Base-by-base conservation (phyloP, 768 basidiomycete species). In the Lentinula detonsa region DNA sequence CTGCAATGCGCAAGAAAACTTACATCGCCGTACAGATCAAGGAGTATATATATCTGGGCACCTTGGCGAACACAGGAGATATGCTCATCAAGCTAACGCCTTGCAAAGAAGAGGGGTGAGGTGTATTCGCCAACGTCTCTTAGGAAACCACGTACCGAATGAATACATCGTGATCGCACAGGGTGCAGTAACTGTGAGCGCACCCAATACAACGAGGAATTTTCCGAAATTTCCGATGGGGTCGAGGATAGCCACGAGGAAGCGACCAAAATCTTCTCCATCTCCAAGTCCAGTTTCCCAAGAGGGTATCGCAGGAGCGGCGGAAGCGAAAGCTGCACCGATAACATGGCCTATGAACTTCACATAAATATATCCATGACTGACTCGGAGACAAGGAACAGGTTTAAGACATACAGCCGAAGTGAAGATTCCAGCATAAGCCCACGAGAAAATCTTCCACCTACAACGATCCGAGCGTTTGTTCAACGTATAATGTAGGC, bases 151-250 rank as follows among this genome's bases (percentile, higher is more conserved):
- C 69, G 65, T 52, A 77, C 85, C 83, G 65, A 86, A 85, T 4
- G 86, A 87, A 69, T 94, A 94, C 69, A 93, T 85, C 4, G 87
- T 89, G 2, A 86, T 85, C 1, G 89, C 88, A 63, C 85, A 87
- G 65, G 91, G 88, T 4, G 82, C 86, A 1, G 85, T 83, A 11
- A 92, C 85, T 61, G 86, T 86, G 34, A 95, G 73, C n/a, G 87
- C 84, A 64, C 93, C 77, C 59, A 94, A 68, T 31, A 89, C 87
- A 0, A 86, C 77, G 49, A 91, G 74, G 71, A 90, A 84, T 64
- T 88, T 88, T 0, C 88, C 85, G 71, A 90, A 90, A 35, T 78
- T 78, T 1, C 84, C 83, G 1, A 75, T 73, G 3, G 89, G 88
- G 16, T 74, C 73, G 5, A 91, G 76, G 66, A 89, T 80, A 0